phyloP scores from a whole-genome alignment of 2,329 filamentous ascomycete species.

The Fusarium caatingaense region DNA sequence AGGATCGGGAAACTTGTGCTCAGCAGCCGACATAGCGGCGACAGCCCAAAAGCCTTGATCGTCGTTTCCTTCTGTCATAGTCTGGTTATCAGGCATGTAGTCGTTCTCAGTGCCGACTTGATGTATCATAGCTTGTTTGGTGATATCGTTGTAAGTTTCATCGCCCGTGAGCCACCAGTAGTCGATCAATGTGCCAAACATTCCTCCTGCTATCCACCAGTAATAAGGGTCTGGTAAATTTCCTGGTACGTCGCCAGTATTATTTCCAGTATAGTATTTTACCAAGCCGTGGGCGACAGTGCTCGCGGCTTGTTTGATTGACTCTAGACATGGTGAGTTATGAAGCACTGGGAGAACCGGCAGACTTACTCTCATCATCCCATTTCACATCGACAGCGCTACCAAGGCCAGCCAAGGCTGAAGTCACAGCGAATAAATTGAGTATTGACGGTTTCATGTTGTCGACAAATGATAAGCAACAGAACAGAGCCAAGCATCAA shows the following conservation, averaged over 20 bases:
- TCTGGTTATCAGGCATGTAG: constrained; percentile 76
- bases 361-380: constrained; percentile 40
- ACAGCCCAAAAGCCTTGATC: constrained; percentile 88
- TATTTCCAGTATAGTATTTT: constrained; percentile 66
- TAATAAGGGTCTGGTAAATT: constrained; percentile 72
- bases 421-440: neutral
- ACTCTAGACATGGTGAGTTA: constrained; percentile 51
- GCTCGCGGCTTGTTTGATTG: constrained; percentile 61
- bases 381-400: constrained; percentile 35
- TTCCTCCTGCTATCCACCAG: constrained; percentile 82
- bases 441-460: neutral
- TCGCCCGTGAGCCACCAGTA: constrained; percentile 80
- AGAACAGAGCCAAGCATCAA: neutral
- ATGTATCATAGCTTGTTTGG: constrained; percentile 69
- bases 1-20: constrained; percentile 79
- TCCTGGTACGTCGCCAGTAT: constrained; percentile 67
- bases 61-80: constrained; percentile 73
- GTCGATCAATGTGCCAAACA: constrained; percentile 78
- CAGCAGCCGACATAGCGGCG: constrained; percentile 81
- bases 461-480: neutral
- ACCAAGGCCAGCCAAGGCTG: neutral
- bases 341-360: neutral
- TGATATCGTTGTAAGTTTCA: constrained; percentile 69
- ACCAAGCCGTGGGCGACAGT: constrained; percentile 61
- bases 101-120: constrained; percentile 69